phyloP scores from a whole-genome alignment of 768 basidiomycete species.

The Suillus subalutaceus region DNA sequence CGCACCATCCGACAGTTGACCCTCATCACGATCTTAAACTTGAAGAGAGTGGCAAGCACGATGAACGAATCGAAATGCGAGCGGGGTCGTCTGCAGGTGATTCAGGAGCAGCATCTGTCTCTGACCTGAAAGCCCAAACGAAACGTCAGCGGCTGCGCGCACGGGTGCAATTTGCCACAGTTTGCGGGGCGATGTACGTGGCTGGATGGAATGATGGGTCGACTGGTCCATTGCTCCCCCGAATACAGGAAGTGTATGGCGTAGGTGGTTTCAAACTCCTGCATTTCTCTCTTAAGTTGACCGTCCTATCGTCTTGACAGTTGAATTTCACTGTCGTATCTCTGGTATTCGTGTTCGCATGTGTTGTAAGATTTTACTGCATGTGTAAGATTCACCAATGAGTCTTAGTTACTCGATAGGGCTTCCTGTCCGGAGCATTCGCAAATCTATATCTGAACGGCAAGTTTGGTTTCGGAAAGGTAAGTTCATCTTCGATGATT shows the following conservation, averaged over 20 bases:
- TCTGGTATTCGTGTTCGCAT: constrained; percentile 55
- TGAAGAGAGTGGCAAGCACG: not conserved
- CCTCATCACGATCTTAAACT: not conserved
- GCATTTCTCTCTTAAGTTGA: not conserved
- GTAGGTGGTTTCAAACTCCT: constrained; percentile 27
- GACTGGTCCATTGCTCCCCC: constrained; percentile 73
- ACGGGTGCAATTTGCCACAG: constrained; percentile 51
- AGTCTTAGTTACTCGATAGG: constrained; percentile 19
- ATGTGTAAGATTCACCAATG: not conserved
- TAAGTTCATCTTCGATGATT: constrained; percentile 4
- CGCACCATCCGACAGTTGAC: not conserved
- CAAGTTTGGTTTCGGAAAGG: constrained; percentile 39
- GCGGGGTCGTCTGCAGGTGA: not conserved
- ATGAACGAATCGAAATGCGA: not conserved
- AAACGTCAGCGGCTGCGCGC: constrained; percentile 18
- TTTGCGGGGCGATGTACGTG: constrained; percentile 61
- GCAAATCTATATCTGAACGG: constrained; percentile 31
- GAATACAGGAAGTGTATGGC: constrained; percentile 62
- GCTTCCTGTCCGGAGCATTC: constrained; percentile 37
- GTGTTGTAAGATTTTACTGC: constrained; percentile 35
- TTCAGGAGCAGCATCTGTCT: not conserved
- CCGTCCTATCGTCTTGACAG: constrained; percentile 28
- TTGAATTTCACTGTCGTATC: constrained; percentile 56
- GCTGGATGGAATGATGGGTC: constrained; percentile 82
- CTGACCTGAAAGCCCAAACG: constrained; percentile 12